phyloP scores from a whole-genome alignment of 1,139 yeast species.

The Pichia sp. region DNA sequence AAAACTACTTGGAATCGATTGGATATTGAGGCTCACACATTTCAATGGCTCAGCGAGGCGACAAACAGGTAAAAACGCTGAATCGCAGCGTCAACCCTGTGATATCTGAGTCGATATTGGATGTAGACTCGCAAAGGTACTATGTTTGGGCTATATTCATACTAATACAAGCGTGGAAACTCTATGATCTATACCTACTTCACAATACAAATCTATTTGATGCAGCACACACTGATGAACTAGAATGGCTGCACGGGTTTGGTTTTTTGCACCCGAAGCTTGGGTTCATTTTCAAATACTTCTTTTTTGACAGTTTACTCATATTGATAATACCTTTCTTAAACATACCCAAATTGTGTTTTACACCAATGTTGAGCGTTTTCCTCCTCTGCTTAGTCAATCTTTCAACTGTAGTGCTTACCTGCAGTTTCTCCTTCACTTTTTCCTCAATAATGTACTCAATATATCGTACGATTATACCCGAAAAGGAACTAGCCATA shows the following conservation, averaged over 20 bases:
- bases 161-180: conserved; percentile 74
- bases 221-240: conserved; percentile 9
- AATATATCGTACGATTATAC: conserved; percentile 42
- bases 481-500: conserved; percentile 62
- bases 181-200: conserved; percentile 57
- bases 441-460: conserved; percentile 38
- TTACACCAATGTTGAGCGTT: conserved; percentile 46
- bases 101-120: conserved; percentile 56
- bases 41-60: background rate
- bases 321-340: conserved; percentile 68
- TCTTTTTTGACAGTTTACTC: conserved; percentile 65
- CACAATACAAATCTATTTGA: conserved; percentile 34
- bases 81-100: conserved; percentile 32
- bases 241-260: conserved; percentile 22
- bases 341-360: conserved; percentile 51
- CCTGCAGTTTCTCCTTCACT: conserved; percentile 40
- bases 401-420: conserved; percentile 40
- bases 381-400: conserved; percentile 39
- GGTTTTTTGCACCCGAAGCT: conserved; percentile 46
- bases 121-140: conserved; percentile 77
- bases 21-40: background rate
- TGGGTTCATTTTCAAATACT: conserved; percentile 64
- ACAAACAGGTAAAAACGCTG: background rate
- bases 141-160: conserved; percentile 62
- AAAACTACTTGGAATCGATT: no score